Evolutionary conservation across 164 flowering plant species (phyloP), one percentile per base, ranked within the genome.

Genomic region (Vitis labrusca): DNA sequence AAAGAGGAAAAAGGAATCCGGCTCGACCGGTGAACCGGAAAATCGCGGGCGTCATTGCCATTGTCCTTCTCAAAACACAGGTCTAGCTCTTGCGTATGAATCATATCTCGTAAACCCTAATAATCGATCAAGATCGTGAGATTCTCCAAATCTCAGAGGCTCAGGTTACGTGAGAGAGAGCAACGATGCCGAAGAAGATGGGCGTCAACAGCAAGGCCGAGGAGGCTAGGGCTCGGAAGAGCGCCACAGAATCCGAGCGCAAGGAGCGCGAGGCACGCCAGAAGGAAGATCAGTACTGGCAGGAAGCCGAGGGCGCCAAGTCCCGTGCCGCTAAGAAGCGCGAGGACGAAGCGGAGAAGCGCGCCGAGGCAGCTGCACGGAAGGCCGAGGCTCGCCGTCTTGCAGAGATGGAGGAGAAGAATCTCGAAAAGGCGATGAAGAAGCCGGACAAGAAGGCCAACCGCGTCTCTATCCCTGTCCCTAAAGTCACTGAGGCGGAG

Each of bases 121-220:
- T 48, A 48, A 16, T 50, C 14, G 14, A n/a, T 65, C 12, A 9
- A 50, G 56, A 15, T 23, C 57, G 48, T 15, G 29, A 12, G 37
- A 37, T 10, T 47, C 37, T 44, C 50, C 29, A 17, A 51, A 61
- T 51, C 64, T 11, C 13, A 6, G 6, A 27, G 16, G 5, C 19
- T 6, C 19, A 16, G 23, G 4, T 29, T 37, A 6, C 44, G 44
- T 37, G 44, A 37, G 7, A 37, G 0, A 37, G 12, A 44, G 70
- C 48, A 44, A 74, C 66, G 78, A 87, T 86, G 97, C 98, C 98
- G 89, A 94, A 92, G 88, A 94, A 94, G 83, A 85, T 92, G 89
- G 94, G 97, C 15, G 83, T 80, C 44, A 95, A 95, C 88, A 90
- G 87, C 87, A 95, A 95, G 71, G 98, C 99, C 44, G 99, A 95